Conservation (phyloP, 2,329 filamentous ascomycete genomes). For the Trichoderma sp. region DNA sequence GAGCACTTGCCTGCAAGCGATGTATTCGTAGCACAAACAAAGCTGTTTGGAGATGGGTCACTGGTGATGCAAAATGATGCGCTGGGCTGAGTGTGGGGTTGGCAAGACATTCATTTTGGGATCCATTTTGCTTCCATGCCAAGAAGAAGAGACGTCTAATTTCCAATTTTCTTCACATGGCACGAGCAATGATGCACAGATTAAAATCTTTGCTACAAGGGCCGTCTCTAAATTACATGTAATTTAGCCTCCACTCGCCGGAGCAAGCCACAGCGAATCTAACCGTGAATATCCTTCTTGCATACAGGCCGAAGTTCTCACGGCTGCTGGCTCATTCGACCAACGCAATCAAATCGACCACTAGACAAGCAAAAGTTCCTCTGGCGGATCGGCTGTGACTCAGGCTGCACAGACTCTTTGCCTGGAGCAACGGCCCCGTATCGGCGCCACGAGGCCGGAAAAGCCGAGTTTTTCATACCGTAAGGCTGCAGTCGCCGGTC, state of each 20-base stretch:
- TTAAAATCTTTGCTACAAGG: not conserved
- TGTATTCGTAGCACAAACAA: not conserved
- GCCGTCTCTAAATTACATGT: not conserved
- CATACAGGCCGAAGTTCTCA: not conserved
- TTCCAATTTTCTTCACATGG: not conserved
- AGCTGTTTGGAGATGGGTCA: not conserved
- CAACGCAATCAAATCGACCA: not conserved
- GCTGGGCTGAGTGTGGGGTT: not conserved
- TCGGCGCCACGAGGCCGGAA: not conserved
- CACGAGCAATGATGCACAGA: not conserved
- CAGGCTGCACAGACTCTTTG: not conserved
- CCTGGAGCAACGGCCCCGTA: slow-evolving; percentile 14
- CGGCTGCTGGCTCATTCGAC: not conserved
- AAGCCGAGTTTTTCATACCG: not conserved
- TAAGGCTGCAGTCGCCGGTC: not conserved
- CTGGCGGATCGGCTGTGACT: not conserved
- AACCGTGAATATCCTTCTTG: slow-evolving; percentile 11
- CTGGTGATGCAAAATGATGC: not conserved
- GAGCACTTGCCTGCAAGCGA: not conserved
- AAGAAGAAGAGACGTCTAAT: not conserved
- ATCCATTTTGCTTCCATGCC: not conserved
- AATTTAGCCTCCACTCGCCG: not conserved
- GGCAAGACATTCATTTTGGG: not conserved
- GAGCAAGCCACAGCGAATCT: slow-evolving; percentile 6
- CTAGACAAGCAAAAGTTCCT: not conserved